Conservation (phyloP, 1,284 basidiomycete species). For the Marasmius oreades region DNA sequence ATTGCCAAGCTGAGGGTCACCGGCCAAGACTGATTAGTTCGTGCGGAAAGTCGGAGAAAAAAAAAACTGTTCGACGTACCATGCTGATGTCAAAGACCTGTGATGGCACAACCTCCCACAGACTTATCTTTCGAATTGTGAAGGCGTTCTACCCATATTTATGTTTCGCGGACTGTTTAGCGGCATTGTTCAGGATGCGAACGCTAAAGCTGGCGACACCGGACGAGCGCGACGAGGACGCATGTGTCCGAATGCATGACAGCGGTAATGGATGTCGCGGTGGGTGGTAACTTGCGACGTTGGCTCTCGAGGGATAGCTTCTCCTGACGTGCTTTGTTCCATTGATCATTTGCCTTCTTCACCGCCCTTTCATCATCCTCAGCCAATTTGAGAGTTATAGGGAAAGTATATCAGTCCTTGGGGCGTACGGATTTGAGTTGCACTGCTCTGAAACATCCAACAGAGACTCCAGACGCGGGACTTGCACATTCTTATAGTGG, state of each 20-base stretch:
- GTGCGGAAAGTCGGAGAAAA: too few species aligned
- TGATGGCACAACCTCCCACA: too few species aligned
- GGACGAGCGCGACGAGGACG: neutral
- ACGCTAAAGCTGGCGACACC: neutral
- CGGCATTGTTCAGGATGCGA: neutral
- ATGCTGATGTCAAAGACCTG: too few species aligned
- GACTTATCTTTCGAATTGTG: too few species aligned
- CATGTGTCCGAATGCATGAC: neutral
- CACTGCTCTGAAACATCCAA: constrained; percentile 70
- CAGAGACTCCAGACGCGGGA: constrained; percentile 77
- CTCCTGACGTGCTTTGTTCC: neutral
- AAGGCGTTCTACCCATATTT: too few species aligned
- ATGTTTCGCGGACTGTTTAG: neutral
- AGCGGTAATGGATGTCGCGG: neutral
- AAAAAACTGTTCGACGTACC: too few species aligned
- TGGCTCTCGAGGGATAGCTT: neutral
- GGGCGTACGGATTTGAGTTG: constrained; percentile 81
- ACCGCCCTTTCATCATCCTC: constrained; percentile 2
- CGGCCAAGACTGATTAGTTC: too few species aligned
- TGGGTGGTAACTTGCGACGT: neutral
- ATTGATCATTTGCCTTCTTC: neutral
- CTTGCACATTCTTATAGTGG: constrained; percentile 66
- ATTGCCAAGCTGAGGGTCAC: too few species aligned
- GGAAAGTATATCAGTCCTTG: neutral
- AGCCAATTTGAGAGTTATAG: neutral